Percentiles rank a stretch among this genome's conserved stretches.
phyloP scores from a whole-genome alignment of 768 basidiomycete genomes.

The Obba rivulosa region DNA sequence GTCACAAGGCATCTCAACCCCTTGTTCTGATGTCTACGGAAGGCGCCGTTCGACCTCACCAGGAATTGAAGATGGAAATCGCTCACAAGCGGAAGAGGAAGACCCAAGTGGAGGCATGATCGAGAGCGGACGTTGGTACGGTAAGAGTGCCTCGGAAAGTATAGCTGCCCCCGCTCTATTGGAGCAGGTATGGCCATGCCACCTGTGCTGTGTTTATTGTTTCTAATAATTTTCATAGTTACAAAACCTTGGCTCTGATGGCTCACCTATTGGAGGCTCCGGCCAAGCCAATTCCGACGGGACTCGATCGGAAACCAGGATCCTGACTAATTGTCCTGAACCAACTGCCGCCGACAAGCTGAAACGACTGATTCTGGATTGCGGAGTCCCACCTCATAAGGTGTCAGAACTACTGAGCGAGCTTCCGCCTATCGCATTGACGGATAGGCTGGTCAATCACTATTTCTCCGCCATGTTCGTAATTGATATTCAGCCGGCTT shows the following conservation, averaged over 20 bases:
- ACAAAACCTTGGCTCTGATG: slow-evolving; percentile 9
- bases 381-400: slow-evolving; percentile 87
- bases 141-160: slow-evolving; percentile 78
- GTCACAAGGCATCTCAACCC: slow-evolving; percentile 33
- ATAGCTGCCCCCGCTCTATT: slow-evolving; percentile 75
- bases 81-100: slow-evolving; percentile 72
- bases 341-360: slow-evolving; percentile 73
- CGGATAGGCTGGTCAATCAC: slow-evolving; percentile 76
- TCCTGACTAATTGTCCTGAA: slow-evolving; percentile 19
- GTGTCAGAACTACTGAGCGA: slow-evolving; percentile 87
- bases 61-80: slow-evolving; percentile 56
- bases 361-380: slow-evolving; percentile 84
- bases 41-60: slow-evolving; percentile 46
- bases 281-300: slow-evolving; percentile 1
- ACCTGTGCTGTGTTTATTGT: slow-evolving; percentile 3
- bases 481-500: slow-evolving; percentile 6
- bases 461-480: slow-evolving; percentile 72
- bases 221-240: neutral
- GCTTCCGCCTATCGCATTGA: slow-evolving; percentile 70
- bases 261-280: neutral
- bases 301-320: slow-evolving; percentile 27
- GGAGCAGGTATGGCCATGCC: slow-evolving; percentile 52
- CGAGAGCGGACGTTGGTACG: slow-evolving; percentile 84
- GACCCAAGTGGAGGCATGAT: slow-evolving; percentile 73
- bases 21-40: slow-evolving; percentile 8